Percentiles rank a stretch among this genome's conserved stretches.
phyloP scores from a whole-genome alignment of 257 asterid genomes.

The Scutellaria barbata region DNA sequence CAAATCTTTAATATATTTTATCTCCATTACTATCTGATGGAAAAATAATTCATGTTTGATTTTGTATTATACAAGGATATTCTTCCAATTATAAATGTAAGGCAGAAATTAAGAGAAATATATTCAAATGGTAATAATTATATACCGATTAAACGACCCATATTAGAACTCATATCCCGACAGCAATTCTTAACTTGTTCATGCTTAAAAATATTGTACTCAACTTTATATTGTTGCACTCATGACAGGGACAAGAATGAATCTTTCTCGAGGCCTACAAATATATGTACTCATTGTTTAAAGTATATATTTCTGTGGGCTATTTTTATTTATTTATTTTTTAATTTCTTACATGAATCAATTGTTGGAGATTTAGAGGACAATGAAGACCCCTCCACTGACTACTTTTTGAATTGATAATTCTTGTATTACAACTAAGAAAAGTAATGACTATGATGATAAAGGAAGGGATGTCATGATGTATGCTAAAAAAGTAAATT shows the following conservation, averaged over 20 bases:
- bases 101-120: too few relatives aligned
- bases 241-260: slow-evolving; percentile 47
- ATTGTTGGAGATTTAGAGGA: slow-evolving; percentile 32
- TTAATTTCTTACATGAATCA: slow-evolving; percentile 10
- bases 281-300: slow-evolving; percentile 35
- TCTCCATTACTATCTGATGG: too few relatives aligned
- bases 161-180: slow-evolving; percentile 34
- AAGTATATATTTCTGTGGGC: slow-evolving; percentile 6
- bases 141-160: neutral
- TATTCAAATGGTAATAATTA: neutral
- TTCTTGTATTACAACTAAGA: slow-evolving; percentile 25
- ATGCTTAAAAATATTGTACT: slow-evolving; percentile 46
- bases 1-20: too few relatives aligned
- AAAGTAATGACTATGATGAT: slow-evolving; percentile 32
- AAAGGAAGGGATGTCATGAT: slow-evolving; percentile 21
- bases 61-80: too few relatives aligned
- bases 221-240: slow-evolving; percentile 41
- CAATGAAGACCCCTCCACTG: slow-evolving; percentile 37
- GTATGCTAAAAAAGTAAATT: neutral
- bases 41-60: too few relatives aligned
- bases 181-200: slow-evolving; percentile 38
- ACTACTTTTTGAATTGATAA: slow-evolving; percentile 30
- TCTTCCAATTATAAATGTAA: too few relatives aligned
- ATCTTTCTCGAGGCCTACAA: slow-evolving; percentile 63
- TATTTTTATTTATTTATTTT: neutral